A percentile compares a stretch with the other conserved stretches of the same genome.
Conservation (phyloP, 345 rosid genomes). For the Moringa oleifera region DNA sequence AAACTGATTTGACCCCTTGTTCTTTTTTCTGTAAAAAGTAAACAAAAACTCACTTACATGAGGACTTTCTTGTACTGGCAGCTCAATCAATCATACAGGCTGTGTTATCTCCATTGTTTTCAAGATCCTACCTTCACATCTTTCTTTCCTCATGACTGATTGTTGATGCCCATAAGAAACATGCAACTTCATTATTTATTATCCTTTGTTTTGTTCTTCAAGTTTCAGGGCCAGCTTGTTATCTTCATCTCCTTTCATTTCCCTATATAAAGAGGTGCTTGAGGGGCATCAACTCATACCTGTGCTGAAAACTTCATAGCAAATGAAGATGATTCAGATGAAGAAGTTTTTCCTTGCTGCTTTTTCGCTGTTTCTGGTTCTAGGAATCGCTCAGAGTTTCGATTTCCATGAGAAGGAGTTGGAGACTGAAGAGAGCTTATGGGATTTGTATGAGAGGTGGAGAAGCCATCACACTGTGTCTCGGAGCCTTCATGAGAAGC, state of each 20-base stretch:
- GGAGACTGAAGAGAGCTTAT: conserved; percentile 52
- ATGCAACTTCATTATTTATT: conserved; percentile 33
- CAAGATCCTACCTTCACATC: conserved; percentile 13
- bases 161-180: conserved; percentile 43
- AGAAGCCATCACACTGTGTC: conserved; percentile 82
- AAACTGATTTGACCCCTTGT: no score
- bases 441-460: conserved; percentile 81
- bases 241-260: not conserved
- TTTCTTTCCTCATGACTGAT: conserved; percentile 2
- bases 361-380: conserved; percentile 31
- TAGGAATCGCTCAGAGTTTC: conserved; percentile 38
- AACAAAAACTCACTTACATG: no score
- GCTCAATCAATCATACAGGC: no score
- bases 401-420: conserved; percentile 64
- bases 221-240: not conserved
- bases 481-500: conserved; percentile 56
- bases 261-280: conserved; percentile 27
- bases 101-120: no score
- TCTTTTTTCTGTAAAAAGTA: no score
- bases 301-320: not conserved
- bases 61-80: no score
- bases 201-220: conserved; percentile 9
- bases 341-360: conserved; percentile 28
- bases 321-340: not conserved
- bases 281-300: not conserved